Evolutionary conservation across 106 monocot species (phyloP), one percentile per base, ranked within the genome.

Genomic region (Agapanthus africanus): DNA sequence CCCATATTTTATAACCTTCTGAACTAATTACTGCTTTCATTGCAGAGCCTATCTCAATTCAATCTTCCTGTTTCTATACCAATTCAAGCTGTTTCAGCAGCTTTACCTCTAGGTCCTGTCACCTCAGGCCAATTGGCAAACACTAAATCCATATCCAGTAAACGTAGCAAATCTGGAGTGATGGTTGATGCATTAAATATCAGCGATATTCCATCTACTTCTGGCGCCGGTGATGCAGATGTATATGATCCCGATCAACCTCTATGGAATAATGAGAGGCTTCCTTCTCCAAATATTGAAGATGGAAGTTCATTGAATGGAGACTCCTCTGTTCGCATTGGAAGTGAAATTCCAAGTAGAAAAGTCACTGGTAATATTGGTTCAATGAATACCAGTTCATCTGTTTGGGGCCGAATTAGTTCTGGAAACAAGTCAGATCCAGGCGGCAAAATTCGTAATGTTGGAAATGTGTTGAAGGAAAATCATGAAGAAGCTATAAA

Each of bases 181-280:
- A 59, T 61, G 40, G 82, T 69, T 74, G 80, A 79, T 72, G 67
- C 41, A 64, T 25, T 69, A 64, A 77, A 56, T 40, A 31, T 76
- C 1, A 78, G 80, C 44, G 78, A 66, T 64, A 31, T 59, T 52
- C 59, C 70, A 22, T 71, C 82, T 68, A 40, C 70, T 66, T 44
- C 73, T 57, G 72, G 54, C 73, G 79, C 70, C 69, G 66, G 26
- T 66, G 91, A 97, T 75, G 76, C 84, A 46, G 97, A 97, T 85
- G 92, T 97, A n/a, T 97, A 97, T 73, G 97, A 97, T 78, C 97
- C 97, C 71, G 97, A 97, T 82, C 92, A 97, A 40, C 97, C 97
- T 74, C 44, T 97, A 15, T 97, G 91, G 97, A 84, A 81, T 70
- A 92, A 77, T 67, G 76, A 71, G 16, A 78, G 66, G 40, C 68